A percentile compares a stretch with the other conserved stretches of the same genome.
Evolutionary conservation across 805 yeast genomes (phyloP).

Genomic region (Candida silvatica): DNA sequence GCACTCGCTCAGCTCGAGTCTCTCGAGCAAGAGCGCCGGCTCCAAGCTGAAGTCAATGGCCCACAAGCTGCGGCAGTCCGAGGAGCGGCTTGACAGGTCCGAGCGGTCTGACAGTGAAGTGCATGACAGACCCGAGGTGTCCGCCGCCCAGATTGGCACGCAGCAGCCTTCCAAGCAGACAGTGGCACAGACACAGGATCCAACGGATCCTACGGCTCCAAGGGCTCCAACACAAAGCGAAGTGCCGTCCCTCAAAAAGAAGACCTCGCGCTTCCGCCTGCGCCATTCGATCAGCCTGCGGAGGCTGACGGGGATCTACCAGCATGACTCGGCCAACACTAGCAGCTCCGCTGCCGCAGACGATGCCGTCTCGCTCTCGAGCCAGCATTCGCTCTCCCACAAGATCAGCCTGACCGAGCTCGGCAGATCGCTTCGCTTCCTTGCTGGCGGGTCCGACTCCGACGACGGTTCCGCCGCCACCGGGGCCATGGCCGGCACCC

Average conservation of each 20-base stretch:
- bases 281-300: slow-evolving; percentile 24
- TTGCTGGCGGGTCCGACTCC: slow-evolving; percentile 6
- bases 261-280: slow-evolving; percentile 15
- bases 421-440: neutral
- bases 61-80: too few species aligned
- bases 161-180: too few species aligned
- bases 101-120: too few species aligned
- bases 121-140: too few species aligned
- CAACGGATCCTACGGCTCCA: too few species aligned
- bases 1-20: neutral
- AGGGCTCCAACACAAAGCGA: too few species aligned
- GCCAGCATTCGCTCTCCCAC: neutral
- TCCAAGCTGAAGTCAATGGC: slow-evolving; percentile 1
- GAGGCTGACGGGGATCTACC: slow-evolving; percentile 14
- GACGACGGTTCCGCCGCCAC: too few species aligned
- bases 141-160: too few species aligned
- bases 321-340: neutral
- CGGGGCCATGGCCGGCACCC: slow-evolving; percentile 10
- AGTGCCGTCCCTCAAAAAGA: slow-evolving; percentile 6
- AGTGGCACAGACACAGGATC: too few species aligned
- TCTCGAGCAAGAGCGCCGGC: slow-evolving; percentile 2
- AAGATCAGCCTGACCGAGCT: slow-evolving; percentile 1
- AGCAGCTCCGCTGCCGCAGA: neutral
- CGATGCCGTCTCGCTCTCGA: too few species aligned
- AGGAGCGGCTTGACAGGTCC: too few species aligned